Base-by-base conservation (phyloP, 257 asterid genomes). In the Perilla frutescens region DNA sequence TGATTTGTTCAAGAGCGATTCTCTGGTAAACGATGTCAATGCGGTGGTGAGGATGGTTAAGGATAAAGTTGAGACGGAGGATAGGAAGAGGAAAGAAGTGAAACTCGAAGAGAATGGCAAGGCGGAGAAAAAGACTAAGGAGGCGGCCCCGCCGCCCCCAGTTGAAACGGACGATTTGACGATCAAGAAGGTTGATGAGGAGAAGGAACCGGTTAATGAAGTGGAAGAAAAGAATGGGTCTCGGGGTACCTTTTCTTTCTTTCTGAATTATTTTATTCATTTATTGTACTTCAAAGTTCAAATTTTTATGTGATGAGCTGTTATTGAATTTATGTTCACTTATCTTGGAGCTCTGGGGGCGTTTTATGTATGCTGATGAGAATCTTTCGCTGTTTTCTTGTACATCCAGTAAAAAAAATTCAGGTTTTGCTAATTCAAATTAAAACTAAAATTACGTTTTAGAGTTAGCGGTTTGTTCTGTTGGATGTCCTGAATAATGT, bases 41-140 rank as follows among this genome's bases (percentile, higher is more conserved):
- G 93, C 94, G 56, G 90, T 88, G 62, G 91, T 82, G 51, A 86
- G 90, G 15, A 87, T 76, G 84, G 94, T 90, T 74, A 90, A 85
- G 81, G 87, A 80, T 26, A 90, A 84, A 67, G 81, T 76, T 62
- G 82, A 80, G 45, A 62, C 87, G 2, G 88, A 86, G 81, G 88
- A 85, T 58, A 82, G 79, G 84, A 83, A 76, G 91, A 72, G 79
- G 80, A 84, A 81, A 72, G 79, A 77, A 54, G 76, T 71, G 79
- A 75, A 81, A 64, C 26, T 62, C 47, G 76, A 85, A 61, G 55
- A 75, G 41, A 68, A 71, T 44, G 59, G 76, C 45, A 34, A 44
- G 63, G 31, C 41, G 6, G 68, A 60, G 59, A 84, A 76, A 72
- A 77, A 72, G 62, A 76, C 73, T 74, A 82, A 72, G 51, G 86